Percentiles rank a stretch among this genome's conserved stretches.
These are phyloP conservation scores for Pterocarpus macrocarpus DNA, from an alignment of 306 rosid species.

Conservation along the genomic window DNA sequence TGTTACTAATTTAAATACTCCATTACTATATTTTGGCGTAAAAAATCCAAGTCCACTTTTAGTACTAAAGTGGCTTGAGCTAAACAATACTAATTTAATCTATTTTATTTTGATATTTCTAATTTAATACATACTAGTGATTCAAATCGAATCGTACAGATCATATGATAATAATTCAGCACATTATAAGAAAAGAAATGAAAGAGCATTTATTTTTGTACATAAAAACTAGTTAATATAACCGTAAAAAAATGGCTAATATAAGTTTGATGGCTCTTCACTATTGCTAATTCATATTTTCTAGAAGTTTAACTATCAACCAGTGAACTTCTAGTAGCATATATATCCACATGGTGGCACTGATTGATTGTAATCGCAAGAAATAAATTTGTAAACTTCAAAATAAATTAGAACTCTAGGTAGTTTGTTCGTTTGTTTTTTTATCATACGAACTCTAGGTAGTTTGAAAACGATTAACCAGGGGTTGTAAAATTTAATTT, in stretches of 20 bases:
- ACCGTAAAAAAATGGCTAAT: not conserved
- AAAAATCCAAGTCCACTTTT: slow-evolving; percentile 28
- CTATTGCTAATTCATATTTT: slow-evolving; percentile 11
- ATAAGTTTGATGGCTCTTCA: not conserved
- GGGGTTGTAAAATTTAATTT: not conserved
- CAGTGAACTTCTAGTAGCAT: not conserved
- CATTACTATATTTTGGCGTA: slow-evolving; percentile 17
- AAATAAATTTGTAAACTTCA: not conserved
- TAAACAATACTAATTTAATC: slow-evolving; percentile 2
- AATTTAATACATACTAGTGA: slow-evolving; percentile 14
- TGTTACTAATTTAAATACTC: slow-evolving; percentile 38
- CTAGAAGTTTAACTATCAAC: not conserved
- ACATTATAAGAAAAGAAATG: not conserved
- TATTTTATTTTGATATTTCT: slow-evolving; percentile 25
- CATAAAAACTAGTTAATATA: not conserved
- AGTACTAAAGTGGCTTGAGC: slow-evolving; percentile 24
- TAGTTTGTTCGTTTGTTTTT: too few species aligned
- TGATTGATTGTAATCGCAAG: not conserved
- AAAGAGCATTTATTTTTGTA: not conserved
- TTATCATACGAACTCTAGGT: too few species aligned
- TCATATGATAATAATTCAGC: slow-evolving; percentile 4
- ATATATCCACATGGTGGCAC: not conserved
- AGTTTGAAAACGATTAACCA: not conserved
- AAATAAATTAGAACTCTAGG: slow-evolving; percentile 2
- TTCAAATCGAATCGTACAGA: not conserved